These are phyloP conservation scores for Gossypium ekmanianum DNA, from an alignment of 345 rosid genomes.

Conservation along the genomic window DNA sequence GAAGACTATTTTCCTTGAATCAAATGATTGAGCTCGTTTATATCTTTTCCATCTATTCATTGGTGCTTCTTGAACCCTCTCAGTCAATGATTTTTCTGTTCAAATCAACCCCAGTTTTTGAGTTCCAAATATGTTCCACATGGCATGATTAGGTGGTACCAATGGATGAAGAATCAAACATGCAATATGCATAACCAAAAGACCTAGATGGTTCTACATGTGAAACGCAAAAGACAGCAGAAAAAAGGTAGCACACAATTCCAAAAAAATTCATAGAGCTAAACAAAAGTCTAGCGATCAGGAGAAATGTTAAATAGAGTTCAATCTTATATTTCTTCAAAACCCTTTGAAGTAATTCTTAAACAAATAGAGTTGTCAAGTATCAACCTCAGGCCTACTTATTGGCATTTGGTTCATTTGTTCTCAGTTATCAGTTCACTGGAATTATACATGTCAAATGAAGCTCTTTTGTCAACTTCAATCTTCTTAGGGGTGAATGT, in stretches of 20 bases:
- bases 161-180: background rate
- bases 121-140: background rate
- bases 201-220: background rate
- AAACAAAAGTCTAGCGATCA: background rate
- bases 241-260: background rate
- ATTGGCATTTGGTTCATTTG: background rate
- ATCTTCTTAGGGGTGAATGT: background rate
- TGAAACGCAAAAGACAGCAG: background rate
- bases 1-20: slow-evolving; percentile 79
- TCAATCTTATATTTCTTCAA: background rate
- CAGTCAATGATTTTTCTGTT: slow-evolving; percentile 52
- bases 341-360: background rate
- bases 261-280: background rate
- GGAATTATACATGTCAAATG: background rate
- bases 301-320: background rate
- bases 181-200: slow-evolving; percentile 2
- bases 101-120: slow-evolving; percentile 1
- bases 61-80: slow-evolving; percentile 61
- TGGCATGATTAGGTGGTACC: background rate
- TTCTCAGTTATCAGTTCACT: background rate
- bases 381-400: background rate
- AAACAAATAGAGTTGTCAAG: background rate
- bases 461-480: slow-evolving; percentile 3
- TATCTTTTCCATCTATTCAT: slow-evolving; percentile 82
- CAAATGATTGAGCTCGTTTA: slow-evolving; percentile 77